Percentiles rank a stretch among this genome's conserved stretches.
Conservation (phyloP, 768 basidiomycete species). For the Podaxis rugospora region DNA sequence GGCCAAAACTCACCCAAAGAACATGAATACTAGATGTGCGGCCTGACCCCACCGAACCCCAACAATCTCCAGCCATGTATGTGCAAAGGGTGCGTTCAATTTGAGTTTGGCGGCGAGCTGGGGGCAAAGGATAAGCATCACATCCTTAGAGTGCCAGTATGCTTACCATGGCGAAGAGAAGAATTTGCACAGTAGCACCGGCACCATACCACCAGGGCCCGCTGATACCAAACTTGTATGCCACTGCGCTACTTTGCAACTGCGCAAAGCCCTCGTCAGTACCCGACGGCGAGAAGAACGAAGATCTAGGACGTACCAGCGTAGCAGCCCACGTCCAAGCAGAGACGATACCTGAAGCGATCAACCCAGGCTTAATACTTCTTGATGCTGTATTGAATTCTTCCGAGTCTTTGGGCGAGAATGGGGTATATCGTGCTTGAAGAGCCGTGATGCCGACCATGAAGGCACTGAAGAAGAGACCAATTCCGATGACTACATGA, state of each 20-base stretch:
- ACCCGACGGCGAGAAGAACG: neutral
- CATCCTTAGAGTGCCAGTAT: neutral
- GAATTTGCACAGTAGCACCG: constrained; percentile 84
- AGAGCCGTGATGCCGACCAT: constrained; percentile 77
- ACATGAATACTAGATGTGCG: constrained; percentile 83
- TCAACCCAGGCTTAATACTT: constrained; percentile 86
- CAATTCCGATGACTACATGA: constrained; percentile 50
- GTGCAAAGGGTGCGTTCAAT: constrained; percentile 82
- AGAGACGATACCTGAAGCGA: constrained; percentile 88
- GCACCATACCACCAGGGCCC: constrained; percentile 92
- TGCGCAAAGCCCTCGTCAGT: constrained; percentile 10
- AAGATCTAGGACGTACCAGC: constrained; percentile 31
- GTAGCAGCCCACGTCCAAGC: constrained; percentile 93
- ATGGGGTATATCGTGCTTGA: constrained; percentile 80
- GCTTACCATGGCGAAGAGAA: constrained; percentile 80
- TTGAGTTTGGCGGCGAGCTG: constrained; percentile 90
- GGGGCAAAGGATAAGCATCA: neutral
- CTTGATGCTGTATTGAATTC: constrained; percentile 82
- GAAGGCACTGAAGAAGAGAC: constrained; percentile 80
- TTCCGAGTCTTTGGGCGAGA: constrained; percentile 75
- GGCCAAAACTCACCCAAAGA: constrained; percentile 59
- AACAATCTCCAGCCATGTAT: constrained; percentile 89
- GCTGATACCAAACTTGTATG: constrained; percentile 81
- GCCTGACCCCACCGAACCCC: constrained; percentile 71
- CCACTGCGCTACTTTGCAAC: constrained; percentile 80